These are phyloP conservation scores for Rhodomyrtus tomentosa DNA, from an alignment of 345 rosid genomes.

Conservation along the genomic window DNA sequence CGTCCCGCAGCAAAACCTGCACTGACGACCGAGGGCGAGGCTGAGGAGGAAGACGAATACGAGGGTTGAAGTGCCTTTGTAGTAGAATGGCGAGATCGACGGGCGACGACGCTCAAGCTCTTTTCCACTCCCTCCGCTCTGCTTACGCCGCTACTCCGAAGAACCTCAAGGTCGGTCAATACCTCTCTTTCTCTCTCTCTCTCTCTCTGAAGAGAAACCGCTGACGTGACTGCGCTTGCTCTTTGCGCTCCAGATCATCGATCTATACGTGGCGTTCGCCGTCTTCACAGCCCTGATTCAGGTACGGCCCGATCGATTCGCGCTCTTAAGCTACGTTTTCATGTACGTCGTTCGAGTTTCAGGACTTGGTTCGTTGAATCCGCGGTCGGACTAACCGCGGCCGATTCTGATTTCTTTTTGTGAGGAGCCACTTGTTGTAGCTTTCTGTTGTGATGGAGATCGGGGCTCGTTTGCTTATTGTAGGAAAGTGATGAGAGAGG, in stretches of 20 bases:
- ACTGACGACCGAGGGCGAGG: not conserved
- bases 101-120: slow-evolving; percentile 27
- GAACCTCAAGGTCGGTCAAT: slow-evolving; percentile 21
- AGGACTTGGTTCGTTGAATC: slow-evolving; percentile 13
- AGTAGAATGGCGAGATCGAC: slow-evolving; percentile 25
- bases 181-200: not conserved
- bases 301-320: slow-evolving; percentile 21
- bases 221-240: not conserved
- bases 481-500: not conserved
- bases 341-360: not conserved
- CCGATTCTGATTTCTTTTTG: slow-evolving; percentile 1
- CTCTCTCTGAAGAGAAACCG: not conserved
- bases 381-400: not conserved
- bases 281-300: slow-evolving; percentile 77
- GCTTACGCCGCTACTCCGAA: slow-evolving; percentile 40
- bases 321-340: not conserved
- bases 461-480: not conserved
- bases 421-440: not conserved
- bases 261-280: slow-evolving; percentile 72
- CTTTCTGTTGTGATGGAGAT: not conserved
- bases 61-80: not conserved
- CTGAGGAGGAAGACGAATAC: not conserved
- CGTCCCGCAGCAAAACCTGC: not conserved
- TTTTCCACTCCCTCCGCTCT: slow-evolving; percentile 32
- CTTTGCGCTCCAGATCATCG: slow-evolving; percentile 66